A percentile compares a stretch with the other conserved stretches of the same genome.
Conservation (phyloP, 371 early-diverging fungal genomes). For the Apophysomyces trapeziformis region DNA sequence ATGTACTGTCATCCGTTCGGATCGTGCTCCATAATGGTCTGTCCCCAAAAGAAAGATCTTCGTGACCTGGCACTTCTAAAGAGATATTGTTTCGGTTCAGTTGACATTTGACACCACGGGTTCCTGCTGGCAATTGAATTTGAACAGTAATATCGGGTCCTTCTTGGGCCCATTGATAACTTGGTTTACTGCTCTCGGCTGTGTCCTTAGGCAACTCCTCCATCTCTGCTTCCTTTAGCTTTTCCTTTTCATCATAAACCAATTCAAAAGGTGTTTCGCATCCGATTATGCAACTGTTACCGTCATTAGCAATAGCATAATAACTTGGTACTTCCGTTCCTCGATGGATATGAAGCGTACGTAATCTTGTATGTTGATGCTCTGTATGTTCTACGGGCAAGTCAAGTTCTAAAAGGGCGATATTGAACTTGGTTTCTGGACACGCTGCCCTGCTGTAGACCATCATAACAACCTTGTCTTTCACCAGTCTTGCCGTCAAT, state of each 20-base stretch:
- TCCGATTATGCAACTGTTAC: constrained; percentile 56
- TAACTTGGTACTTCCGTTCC: constrained; percentile 72
- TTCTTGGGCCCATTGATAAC: constrained; percentile 78
- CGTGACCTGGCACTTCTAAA: constrained; percentile 42
- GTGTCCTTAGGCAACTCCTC: constrained; percentile 31
- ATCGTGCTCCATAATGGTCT: constrained; percentile 52
- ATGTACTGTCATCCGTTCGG: constrained; percentile 62
- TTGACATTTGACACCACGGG: constrained; percentile 60
- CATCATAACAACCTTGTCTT: constrained; percentile 31
- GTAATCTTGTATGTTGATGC: constrained; percentile 11
- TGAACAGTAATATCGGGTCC: constrained; percentile 68
- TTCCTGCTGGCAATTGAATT: constrained; percentile 57
- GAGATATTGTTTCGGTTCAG: constrained; percentile 54
- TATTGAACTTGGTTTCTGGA: constrained; percentile 40
- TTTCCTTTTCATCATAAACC: constrained; percentile 16
- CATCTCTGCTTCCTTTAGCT: constrained; percentile 24
- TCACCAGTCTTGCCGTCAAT: constrained; percentile 32
- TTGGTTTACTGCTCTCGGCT: constrained; percentile 12
- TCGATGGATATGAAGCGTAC: constrained; percentile 52
- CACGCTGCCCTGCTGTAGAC: constrained; percentile 39
- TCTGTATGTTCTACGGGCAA: constrained; percentile 19
- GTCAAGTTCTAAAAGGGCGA: constrained; percentile 44
- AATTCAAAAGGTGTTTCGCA: constrained; percentile 43
- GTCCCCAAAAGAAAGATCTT: constrained; percentile 35
- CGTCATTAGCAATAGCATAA: constrained; percentile 54